Conservation (phyloP, 208 protist genomes). For the Trypanosomatidae sp. region DNA sequence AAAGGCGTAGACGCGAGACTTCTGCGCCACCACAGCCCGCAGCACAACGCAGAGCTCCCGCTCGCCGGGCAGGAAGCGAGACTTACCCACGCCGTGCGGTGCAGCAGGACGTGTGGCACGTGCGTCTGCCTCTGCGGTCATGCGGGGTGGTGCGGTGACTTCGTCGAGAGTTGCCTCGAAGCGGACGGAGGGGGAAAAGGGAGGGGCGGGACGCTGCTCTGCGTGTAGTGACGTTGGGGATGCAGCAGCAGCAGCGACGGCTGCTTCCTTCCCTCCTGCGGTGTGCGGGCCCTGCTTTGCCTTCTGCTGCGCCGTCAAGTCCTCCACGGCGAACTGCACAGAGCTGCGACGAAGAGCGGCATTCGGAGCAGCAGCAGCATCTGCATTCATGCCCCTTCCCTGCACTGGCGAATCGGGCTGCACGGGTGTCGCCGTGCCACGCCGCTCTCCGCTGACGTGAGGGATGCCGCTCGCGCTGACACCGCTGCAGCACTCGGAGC, state of each 20-base stretch:
- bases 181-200: too few relatives aligned
- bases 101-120: not conserved
- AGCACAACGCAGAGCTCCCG: constrained; percentile 71
- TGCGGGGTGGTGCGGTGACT: too few relatives aligned
- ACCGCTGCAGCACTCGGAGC: too few relatives aligned
- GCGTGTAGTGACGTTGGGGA: too few relatives aligned
- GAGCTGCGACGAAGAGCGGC: constrained; percentile 28
- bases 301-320: constrained; percentile 7
- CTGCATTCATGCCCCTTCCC: not conserved
- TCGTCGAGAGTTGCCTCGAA: too few relatives aligned
- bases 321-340: constrained; percentile 20
- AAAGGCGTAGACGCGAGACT: constrained; percentile 69
- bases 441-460: too few relatives aligned
- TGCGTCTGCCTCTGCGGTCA: not conserved
- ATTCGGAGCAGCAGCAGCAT: not conserved
- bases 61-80: constrained; percentile 26
- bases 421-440: too few relatives aligned
- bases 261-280: too few relatives aligned
- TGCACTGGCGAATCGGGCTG: constrained; percentile 6
- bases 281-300: not conserved
- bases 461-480: too few relatives aligned
- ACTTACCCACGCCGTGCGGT: constrained; percentile 8
- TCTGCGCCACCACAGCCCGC: constrained; percentile 79
- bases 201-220: too few relatives aligned
- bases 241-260: too few relatives aligned